These are phyloP conservation scores for Tricharina praecox DNA, from an alignment of 495 filamentous ascomycete genomes.

Conservation along the genomic window DNA sequence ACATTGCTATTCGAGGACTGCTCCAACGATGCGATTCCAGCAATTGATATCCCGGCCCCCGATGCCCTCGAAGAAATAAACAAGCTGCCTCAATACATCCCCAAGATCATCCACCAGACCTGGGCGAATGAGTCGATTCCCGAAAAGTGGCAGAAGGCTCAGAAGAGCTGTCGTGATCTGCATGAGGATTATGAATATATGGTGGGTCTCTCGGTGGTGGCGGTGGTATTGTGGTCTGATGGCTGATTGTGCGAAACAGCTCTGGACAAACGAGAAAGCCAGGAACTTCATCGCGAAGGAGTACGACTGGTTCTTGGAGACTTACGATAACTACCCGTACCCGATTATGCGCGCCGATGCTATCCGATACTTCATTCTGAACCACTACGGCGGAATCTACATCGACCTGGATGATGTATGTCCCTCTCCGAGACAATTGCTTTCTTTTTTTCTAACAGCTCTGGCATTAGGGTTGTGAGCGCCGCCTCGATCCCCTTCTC, in stretches of 20 bases:
- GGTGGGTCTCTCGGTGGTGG: slow-evolving; percentile 31
- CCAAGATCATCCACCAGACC: slow-evolving; percentile 83
- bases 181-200: slow-evolving; percentile 71
- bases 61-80: slow-evolving; percentile 39
- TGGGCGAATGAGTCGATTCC: slow-evolving; percentile 66
- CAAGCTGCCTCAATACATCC: slow-evolving; percentile 49
- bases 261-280: slow-evolving; percentile 72
- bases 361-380: slow-evolving; percentile 75
- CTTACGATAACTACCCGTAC: slow-evolving; percentile 64
- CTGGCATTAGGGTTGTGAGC: slow-evolving; percentile 54
- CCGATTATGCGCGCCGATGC: slow-evolving; percentile 76
- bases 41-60: slow-evolving; percentile 45
- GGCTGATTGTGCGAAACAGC: slow-evolving; percentile 31
- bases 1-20: slow-evolving; percentile 52
- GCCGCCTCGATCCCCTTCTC: slow-evolving; percentile 62
- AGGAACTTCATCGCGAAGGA: slow-evolving; percentile 58
- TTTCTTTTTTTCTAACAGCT: too few species aligned
- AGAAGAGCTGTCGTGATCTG: slow-evolving; percentile 56
- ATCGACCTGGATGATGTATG: slow-evolving; percentile 75
- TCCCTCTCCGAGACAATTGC: too few species aligned
- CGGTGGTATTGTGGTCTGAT: slow-evolving; percentile 1
- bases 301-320: slow-evolving; percentile 76
- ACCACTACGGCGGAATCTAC: slow-evolving; percentile 71
- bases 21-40: slow-evolving; percentile 45
- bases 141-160: slow-evolving; percentile 51